Conservation (phyloP, 371 early-diverging fungal genomes). For the Rhizomucor pusillus region DNA sequence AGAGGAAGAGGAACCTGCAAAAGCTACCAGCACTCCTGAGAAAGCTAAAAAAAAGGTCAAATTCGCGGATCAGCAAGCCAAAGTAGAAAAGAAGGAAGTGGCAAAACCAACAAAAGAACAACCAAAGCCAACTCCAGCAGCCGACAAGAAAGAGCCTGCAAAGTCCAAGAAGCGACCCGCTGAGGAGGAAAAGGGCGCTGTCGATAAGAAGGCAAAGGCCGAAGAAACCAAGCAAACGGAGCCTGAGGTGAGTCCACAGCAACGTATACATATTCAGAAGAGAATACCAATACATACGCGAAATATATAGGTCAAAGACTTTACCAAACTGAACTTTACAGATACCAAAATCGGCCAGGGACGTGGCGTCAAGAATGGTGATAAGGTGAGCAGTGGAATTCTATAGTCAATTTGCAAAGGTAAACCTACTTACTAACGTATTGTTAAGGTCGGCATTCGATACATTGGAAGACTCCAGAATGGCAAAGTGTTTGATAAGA, state of each 20-base stretch:
- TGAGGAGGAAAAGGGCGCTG: background rate
- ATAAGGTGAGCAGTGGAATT: too few relatives aligned
- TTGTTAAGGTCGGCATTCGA: slow-evolving; percentile 65
- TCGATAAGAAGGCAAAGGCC: slow-evolving; percentile 6
- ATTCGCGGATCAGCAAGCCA: slow-evolving; percentile 5
- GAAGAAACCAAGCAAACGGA: background rate
- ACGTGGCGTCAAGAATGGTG: slow-evolving; percentile 70
- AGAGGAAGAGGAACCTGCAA: too few relatives aligned
- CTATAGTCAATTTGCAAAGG: slow-evolving; percentile 92
- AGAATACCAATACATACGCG: slow-evolving; percentile 34
- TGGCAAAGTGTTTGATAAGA: slow-evolving; percentile 95
- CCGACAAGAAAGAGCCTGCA: background rate
- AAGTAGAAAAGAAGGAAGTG: slow-evolving; percentile 8
- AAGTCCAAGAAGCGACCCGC: background rate
- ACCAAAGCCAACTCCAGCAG: background rate
- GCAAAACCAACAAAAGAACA: background rate
- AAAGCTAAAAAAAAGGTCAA: slow-evolving; percentile 12
- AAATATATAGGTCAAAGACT: too few relatives aligned
- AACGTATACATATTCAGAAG: too few relatives aligned
- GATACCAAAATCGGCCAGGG: slow-evolving; percentile 72
- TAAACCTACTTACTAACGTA: slow-evolving; percentile 11
- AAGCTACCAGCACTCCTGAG: slow-evolving; percentile 10
- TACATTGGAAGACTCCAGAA: slow-evolving; percentile 84
- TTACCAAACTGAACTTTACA: slow-evolving; percentile 67
- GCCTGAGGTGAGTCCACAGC: too few relatives aligned